Conservation (phyloP, 148 eudicot genomes). For the Vaccinium vitisidaea region DNA sequence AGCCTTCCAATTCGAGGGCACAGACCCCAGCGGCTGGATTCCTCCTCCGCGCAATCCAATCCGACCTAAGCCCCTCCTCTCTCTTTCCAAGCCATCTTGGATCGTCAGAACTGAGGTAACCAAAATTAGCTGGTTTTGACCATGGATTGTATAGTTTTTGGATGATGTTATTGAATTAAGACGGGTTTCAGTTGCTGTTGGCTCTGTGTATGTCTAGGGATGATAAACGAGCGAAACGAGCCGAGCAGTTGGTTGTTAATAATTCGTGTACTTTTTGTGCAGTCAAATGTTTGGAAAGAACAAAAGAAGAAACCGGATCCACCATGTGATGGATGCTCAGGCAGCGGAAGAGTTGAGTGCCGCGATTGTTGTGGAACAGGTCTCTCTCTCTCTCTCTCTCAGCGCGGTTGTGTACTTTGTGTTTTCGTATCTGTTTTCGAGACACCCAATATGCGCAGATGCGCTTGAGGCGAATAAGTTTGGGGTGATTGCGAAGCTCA, state of each 20-base stretch:
- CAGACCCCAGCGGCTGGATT: slow-evolving; percentile 21
- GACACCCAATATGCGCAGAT: no score
- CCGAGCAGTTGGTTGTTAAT: no score
- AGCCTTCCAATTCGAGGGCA: slow-evolving; percentile 23
- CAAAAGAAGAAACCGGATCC: slow-evolving; percentile 53
- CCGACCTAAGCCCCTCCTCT: slow-evolving; percentile 31
- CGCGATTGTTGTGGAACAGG: slow-evolving; percentile 69
- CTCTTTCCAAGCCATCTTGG: slow-evolving; percentile 60
- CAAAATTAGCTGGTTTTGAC: no score
- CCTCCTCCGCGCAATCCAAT: slow-evolving; percentile 26
- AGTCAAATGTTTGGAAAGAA: slow-evolving; percentile 75
- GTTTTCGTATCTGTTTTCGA: no score
- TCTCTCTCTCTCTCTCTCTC: slow-evolving; percentile 18
- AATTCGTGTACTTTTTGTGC: slow-evolving; percentile 16
- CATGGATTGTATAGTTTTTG: no score
- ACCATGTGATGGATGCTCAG: slow-evolving; percentile 63
- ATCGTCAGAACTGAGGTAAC: slow-evolving; percentile 61
- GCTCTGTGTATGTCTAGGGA: no score
- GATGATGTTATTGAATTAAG: no score
- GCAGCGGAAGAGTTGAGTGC: slow-evolving; percentile 77
- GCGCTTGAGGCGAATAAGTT: no score
- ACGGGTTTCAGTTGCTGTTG: no score
- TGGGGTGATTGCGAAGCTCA: background rate
- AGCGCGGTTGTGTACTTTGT: no score
- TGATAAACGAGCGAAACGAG: no score